Base-by-base conservation (phyloP, 2,329 filamentous ascomycete genomes). In the Kalmusia sp. region DNA sequence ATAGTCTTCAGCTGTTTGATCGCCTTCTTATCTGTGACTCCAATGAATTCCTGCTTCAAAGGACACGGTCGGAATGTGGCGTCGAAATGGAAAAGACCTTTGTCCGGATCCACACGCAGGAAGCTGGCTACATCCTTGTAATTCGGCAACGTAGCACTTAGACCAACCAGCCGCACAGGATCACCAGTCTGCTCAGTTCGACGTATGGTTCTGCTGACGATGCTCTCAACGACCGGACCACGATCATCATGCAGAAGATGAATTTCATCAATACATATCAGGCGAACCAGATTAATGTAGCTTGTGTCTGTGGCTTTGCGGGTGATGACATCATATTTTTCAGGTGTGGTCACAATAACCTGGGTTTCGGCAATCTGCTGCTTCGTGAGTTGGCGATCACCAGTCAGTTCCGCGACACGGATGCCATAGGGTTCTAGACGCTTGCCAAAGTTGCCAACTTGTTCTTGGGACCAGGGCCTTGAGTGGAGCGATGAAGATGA, bases 281-380 rank as follows among this genome's bases (percentile, higher is more conserved):
- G 83, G 33, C 93, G 89, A 22, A 99, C 95, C n/a, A 99, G 85
- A 66, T 96, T 96, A 14, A 93, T 99, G 76, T 99, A 99, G 65
- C 92, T 96, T 49, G 95, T 86, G 72, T 99, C 96, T 1, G 93
- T 97, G 6, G 93, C 93, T 76, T 99, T 99, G 76, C 96, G 87
- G 5, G 96, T 99, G 64, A 99, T 97, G 63, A 99, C 93, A 76
- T 99, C 95, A 90, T 92, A 99, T 78, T 99, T 99, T 76, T 99
- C 95, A 17, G 95, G 95, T 0, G 95, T 99, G 0, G 95, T 99
- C 54, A 99, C 93, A 64, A 99, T 99, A 64, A 99, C 88, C 73
- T 99, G 93, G 0, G 95, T 99, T 68, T 99, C 95, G 1, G 93
- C 87, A 59, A 99, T 98, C 80, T 99, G 95, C 74, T 96, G 92